A percentile compares a stretch with the other conserved stretches of the same genome.
Conservation (phyloP, 176 grass and related monocot species). For the Bolboschoenus planiculmis region DNA sequence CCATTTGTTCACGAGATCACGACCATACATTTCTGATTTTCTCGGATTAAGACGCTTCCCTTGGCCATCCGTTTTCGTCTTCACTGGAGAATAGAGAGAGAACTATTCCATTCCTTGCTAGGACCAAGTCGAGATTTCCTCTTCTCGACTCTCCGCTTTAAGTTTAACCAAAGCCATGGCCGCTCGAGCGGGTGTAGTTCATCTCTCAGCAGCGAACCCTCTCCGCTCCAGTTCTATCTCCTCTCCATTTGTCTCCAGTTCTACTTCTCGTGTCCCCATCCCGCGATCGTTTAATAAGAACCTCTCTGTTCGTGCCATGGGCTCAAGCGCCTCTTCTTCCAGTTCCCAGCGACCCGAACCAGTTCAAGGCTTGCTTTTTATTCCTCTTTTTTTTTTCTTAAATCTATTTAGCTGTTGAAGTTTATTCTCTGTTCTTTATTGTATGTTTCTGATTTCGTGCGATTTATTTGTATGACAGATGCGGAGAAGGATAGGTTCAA, state of each 20-base stretch:
- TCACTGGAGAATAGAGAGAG: background rate
- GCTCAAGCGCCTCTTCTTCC: slow-evolving; percentile 15
- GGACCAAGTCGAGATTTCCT: background rate
- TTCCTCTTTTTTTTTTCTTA: background rate
- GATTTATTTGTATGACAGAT: slow-evolving; percentile 11
- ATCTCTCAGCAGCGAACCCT: background rate
- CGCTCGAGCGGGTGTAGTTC: background rate
- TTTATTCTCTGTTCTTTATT: background rate
- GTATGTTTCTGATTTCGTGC: background rate
- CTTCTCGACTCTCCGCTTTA: background rate
- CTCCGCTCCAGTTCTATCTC: background rate
- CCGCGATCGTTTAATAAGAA: background rate
- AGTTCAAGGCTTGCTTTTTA: background rate
- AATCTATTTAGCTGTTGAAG: background rate
- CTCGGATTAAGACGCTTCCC: background rate
- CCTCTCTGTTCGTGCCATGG: slow-evolving; percentile 1
- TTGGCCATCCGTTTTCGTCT: background rate
- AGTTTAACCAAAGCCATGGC: background rate
- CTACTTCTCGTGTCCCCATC: background rate
- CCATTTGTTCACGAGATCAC: background rate
- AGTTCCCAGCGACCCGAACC: background rate
- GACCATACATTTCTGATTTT: background rate
- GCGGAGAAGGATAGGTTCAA: slow-evolving; percentile 25
- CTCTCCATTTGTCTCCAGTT: slow-evolving; percentile 6
- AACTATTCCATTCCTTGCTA: background rate